phyloP scores from a whole-genome alignment of 169 alveolate species.

The Eimeria maxima region DNA sequence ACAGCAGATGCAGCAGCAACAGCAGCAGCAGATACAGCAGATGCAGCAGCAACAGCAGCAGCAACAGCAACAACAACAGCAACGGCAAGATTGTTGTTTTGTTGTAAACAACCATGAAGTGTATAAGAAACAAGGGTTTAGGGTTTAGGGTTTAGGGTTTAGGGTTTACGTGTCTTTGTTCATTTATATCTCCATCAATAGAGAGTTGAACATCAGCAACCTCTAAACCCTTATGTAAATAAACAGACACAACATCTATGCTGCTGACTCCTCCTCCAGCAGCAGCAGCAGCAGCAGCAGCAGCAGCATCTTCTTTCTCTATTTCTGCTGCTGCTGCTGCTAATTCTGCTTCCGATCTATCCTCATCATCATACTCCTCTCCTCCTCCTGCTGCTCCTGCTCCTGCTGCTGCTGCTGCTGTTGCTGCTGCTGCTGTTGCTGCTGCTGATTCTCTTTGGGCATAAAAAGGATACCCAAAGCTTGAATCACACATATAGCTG shows the following conservation, averaged over 20 bases:
- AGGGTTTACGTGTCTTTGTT: slow-evolving; percentile 2
- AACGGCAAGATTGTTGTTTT: neutral
- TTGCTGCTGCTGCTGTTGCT: too few relatives aligned
- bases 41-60: neutral
- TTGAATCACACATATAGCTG: neutral
- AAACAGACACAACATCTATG: slow-evolving; percentile 31
- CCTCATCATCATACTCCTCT: neutral
- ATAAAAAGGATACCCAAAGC: neutral
- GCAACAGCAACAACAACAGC: neutral
- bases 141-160: slow-evolving; percentile 60
- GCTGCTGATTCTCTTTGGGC: neutral
- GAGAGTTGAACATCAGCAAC: slow-evolving; percentile 16
- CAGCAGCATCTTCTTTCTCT: neutral
- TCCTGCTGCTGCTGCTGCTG: too few relatives aligned
- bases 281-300: slow-evolving; percentile 24
- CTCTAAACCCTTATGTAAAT: slow-evolving; percentile 2
- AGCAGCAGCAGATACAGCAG: neutral
- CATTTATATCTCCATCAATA: neutral
- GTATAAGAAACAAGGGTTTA: neutral
- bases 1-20: neutral
- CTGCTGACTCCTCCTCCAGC: neutral
- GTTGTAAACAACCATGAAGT: neutral
- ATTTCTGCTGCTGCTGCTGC: neutral
- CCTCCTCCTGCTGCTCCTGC: neutral
- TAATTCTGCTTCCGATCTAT: neutral